Evolutionary conservation across 768 basidiomycete genomes (phyloP).

Genomic region (Leucocoprinus birnbaumii): DNA sequence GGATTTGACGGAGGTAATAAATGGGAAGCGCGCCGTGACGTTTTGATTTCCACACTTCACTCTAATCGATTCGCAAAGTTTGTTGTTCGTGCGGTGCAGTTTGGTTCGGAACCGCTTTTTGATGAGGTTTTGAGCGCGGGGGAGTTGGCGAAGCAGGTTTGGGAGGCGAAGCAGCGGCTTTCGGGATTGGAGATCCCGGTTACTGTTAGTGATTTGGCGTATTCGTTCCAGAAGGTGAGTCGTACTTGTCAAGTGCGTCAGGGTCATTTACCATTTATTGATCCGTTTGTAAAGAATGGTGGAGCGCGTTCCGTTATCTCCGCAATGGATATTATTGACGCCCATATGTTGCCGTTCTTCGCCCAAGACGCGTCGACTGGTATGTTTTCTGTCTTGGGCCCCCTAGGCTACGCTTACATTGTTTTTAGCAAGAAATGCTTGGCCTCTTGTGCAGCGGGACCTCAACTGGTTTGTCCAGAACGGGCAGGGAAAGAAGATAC

Average conservation of each 20-base stretch:
- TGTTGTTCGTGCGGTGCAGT: constrained; percentile 63
- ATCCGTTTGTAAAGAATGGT: constrained; percentile 27
- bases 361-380: constrained; percentile 52
- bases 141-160: constrained; percentile 50
- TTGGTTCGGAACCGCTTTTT: constrained; percentile 69
- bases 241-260: not conserved
- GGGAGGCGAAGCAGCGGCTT: constrained; percentile 43
- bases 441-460: constrained; percentile 59
- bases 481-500: constrained; percentile 70
- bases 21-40: constrained; percentile 54
- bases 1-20: constrained; percentile 43
- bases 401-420: not conserved
- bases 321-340: constrained; percentile 62
- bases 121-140: constrained; percentile 51
- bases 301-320: constrained; percentile 54
- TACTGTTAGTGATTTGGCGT: constrained; percentile 67
- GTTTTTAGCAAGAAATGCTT: constrained; percentile 47
- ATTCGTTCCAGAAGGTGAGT: constrained; percentile 46
- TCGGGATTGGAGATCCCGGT: constrained; percentile 58
- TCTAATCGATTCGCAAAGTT: constrained; percentile 63
- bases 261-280: too few species aligned
- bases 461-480: constrained; percentile 67
- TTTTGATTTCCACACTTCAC: constrained; percentile 48
- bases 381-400: constrained; percentile 25
- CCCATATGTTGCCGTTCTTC: constrained; percentile 74